phyloP scores from a whole-genome alignment of 2,329 filamentous ascomycete species.

The Calonectria pseudoturangicola region DNA sequence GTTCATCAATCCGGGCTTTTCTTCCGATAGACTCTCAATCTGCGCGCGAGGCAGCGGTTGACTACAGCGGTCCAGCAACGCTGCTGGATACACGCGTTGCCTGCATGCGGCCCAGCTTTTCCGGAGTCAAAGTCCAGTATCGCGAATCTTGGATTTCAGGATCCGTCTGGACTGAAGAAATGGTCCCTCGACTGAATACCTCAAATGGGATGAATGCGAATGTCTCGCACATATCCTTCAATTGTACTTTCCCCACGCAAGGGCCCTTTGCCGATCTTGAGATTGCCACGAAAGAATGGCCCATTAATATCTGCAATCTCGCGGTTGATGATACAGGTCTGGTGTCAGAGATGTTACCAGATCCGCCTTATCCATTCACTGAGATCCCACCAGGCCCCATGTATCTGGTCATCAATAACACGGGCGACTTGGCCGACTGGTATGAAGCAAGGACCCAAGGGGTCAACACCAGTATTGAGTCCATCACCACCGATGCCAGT shows the following conservation, averaged over 20 bases:
- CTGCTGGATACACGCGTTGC: not conserved
- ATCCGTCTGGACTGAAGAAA: not conserved
- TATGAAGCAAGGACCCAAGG: too few relatives aligned
- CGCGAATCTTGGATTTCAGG: not conserved
- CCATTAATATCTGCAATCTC: not conserved
- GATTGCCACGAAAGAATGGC: not conserved
- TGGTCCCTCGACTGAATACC: slow-evolving; percentile 13
- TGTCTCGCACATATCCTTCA: not conserved
- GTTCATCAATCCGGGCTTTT: not conserved
- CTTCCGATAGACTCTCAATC: not conserved
- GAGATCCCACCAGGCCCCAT: not conserved
- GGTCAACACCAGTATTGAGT: not conserved
- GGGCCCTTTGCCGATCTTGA: not conserved
- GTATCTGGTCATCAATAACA: not conserved
- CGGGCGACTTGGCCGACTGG: not conserved
- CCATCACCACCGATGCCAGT: not conserved
- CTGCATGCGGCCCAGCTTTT: not conserved
- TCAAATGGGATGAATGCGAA: not conserved
- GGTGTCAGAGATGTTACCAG: not conserved
- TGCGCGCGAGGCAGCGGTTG: not conserved
- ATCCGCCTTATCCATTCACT: not conserved
- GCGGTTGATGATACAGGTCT: not conserved
- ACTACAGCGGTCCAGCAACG: not conserved
- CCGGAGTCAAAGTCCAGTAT: not conserved
- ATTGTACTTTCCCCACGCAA: not conserved